phyloP scores from a whole-genome alignment of 2,329 filamentous ascomycete genomes.

The Westerdykella ornata region DNA sequence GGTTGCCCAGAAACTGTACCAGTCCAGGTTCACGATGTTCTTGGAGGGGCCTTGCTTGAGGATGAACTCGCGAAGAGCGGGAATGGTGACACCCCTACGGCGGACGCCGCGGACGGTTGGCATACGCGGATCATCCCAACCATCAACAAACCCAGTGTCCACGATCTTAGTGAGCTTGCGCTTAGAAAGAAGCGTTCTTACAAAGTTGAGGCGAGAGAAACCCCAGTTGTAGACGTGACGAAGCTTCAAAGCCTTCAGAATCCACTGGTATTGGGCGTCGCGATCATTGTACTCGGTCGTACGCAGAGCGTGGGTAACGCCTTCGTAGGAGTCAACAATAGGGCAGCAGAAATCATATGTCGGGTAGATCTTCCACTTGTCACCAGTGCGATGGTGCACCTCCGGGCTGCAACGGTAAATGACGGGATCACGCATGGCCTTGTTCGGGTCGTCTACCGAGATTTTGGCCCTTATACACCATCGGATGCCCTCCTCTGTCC shows the following conservation, averaged over 20 bases:
- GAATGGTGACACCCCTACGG: slow-evolving; percentile 70
- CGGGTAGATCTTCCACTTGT: slow-evolving; percentile 76
- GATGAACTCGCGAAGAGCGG: slow-evolving; percentile 75
- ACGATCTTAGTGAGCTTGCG: slow-evolving; percentile 80
- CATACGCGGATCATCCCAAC: slow-evolving; percentile 85
- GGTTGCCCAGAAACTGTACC: slow-evolving; percentile 56
- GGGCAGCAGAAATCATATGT: slow-evolving; percentile 85
- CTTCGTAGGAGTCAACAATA: slow-evolving; percentile 72
- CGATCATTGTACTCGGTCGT: slow-evolving; percentile 85
- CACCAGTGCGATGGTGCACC: slow-evolving; percentile 70
- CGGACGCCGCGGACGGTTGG: slow-evolving; percentile 75
- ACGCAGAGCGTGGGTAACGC: slow-evolving; percentile 74
- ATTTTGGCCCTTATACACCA: slow-evolving; percentile 97
- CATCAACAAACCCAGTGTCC: slow-evolving; percentile 66
- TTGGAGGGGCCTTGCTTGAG: slow-evolving; percentile 76
- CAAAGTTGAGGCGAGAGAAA: slow-evolving; percentile 78
- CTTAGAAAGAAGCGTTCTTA: slow-evolving; percentile 76
- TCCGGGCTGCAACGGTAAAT: slow-evolving; percentile 87
- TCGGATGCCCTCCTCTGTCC: slow-evolving; percentile 66
- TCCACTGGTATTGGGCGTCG: slow-evolving; percentile 83
- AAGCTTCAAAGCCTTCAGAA: slow-evolving; percentile 65
- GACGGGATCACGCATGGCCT: slow-evolving; percentile 91
- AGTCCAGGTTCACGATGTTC: slow-evolving; percentile 79
- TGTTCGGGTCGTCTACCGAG: slow-evolving; percentile 85
- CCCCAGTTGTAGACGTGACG: slow-evolving; percentile 79